Base-by-base conservation (phyloP, 2,329 filamentous ascomycete genomes). In the Penicillium sp. region DNA sequence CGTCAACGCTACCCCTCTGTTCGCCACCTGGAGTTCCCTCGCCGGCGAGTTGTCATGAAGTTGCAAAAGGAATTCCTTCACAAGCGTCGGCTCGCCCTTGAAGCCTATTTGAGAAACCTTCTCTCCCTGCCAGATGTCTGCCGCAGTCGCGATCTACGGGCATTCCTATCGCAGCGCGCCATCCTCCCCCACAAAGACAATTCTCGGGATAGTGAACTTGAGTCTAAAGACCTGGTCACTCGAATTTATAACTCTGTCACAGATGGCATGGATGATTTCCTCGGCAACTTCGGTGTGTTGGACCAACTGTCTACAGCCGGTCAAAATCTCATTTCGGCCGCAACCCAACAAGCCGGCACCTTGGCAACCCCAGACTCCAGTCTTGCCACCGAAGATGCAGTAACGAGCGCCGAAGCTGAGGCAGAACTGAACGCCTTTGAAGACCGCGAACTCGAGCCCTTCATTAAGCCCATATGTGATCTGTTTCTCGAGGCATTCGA, bases 391-490 rank as follows among this genome's bases (percentile, higher is more conserved):
- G 73, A 79, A 61, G 77, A 82, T 53, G 76, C 77, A 8, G 73
- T 77, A 22, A 80, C 80, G 4, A 77, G 82, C 16, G 83, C 81
- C 2, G 94, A 97, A 76, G 94, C 92, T 0, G 92, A 97, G 74
- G 93, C 93, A 0, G 94, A 97, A 73, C 79, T 99, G 45, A 90
- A 92, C 54, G 93, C 93, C 0, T 97, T 96, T 66, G 93, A 97
- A 73, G 88, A 90, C 68, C 88, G 87, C 66, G 91, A 96, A 64
- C 80, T 92, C 2, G 92, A 96, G 68, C 94, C 94, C 1, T 97
- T 99, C 67, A 94, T 99, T 66, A 99, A 97, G 71, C 95, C 94
- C 4, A 97, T 99, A 57, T 97, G 92, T 73, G 94, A 99, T 72
- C 87, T 99, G 56, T 99, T 99, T 75, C 83, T 99, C 14, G 94